phyloP scores from a whole-genome alignment of 495 filamentous ascomycete genomes.

The Lindgomyces ingoldianus region DNA sequence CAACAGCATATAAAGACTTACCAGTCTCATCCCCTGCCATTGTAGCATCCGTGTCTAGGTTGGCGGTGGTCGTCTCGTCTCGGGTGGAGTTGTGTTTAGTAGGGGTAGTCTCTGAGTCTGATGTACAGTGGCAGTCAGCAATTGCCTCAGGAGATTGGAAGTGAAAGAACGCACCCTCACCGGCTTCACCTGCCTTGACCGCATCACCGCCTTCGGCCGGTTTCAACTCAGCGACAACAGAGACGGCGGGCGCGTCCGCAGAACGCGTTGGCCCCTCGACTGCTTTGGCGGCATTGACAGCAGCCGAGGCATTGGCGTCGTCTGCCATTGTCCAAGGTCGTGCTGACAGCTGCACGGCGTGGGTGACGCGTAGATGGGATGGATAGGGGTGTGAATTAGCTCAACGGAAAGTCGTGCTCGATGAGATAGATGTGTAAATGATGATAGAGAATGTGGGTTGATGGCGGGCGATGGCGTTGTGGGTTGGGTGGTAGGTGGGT shows the following conservation, averaged over 20 bases:
- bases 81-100: neutral
- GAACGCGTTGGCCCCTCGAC: slow-evolving; percentile 33
- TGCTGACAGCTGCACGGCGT: slow-evolving; percentile 32
- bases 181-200: slow-evolving; percentile 11
- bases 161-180: slow-evolving; percentile 26
- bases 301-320: slow-evolving; percentile 10
- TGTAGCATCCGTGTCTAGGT: slow-evolving; percentile 19
- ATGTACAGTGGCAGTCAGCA: neutral
- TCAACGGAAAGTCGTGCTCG: slow-evolving; percentile 3
- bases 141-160: neutral
- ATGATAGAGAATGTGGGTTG: slow-evolving; percentile 23
- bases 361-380: slow-evolving; percentile 32
- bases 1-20: slow-evolving; percentile 8
- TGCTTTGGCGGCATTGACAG: slow-evolving; percentile 21
- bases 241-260: neutral
- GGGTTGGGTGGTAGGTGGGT: slow-evolving; percentile 30
- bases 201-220: slow-evolving; percentile 17
- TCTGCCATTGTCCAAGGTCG: slow-evolving; percentile 32
- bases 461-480: slow-evolving; percentile 33
- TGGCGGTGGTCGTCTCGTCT: slow-evolving; percentile 15
- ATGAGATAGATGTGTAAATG: slow-evolving; percentile 12
- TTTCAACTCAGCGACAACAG: slow-evolving; percentile 13
- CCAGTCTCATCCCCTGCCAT: slow-evolving; percentile 4
- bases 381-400: slow-evolving; percentile 21
- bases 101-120: slow-evolving; percentile 1